Evolutionary conservation across 2,329 filamentous ascomycete genomes (phyloP).

Genomic region (Leptographium wingfieldii): DNA sequence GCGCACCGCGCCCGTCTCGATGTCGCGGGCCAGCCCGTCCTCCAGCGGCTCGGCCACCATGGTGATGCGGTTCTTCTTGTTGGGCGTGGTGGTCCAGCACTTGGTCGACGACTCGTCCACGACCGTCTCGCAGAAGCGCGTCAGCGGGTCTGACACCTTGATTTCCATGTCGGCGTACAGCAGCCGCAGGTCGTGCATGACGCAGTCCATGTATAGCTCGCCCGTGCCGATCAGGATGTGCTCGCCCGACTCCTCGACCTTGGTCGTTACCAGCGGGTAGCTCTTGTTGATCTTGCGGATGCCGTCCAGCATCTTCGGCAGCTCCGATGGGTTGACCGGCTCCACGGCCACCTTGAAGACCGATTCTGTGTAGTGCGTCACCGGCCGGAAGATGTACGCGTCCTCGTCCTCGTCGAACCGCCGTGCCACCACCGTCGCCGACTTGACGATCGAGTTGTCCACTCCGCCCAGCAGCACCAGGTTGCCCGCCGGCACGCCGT

Average conservation of each 20-base stretch:
- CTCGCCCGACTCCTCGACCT: slow-evolving; percentile 95
- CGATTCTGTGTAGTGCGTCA: slow-evolving; percentile 91
- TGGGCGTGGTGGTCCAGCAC: slow-evolving; percentile 93
- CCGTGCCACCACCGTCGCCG: slow-evolving; percentile 74
- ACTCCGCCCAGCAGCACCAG: slow-evolving; percentile 85
- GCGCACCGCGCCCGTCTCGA: slow-evolving; percentile 78
- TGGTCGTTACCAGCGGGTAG: slow-evolving; percentile 89
- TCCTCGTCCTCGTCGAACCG: slow-evolving; percentile 79
- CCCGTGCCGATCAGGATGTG: slow-evolving; percentile 91
- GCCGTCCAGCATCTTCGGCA: slow-evolving; percentile 97
- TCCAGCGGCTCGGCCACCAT: slow-evolving; percentile 97
- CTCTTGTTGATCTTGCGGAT: slow-evolving; percentile 96
- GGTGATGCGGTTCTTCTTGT: slow-evolving; percentile 99
- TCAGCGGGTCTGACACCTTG: slow-evolving; percentile 96
- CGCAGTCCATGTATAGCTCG: slow-evolving; percentile 99
- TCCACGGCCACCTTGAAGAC: slow-evolving; percentile 97
- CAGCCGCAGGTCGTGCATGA: slow-evolving; percentile 81
- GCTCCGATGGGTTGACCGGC: slow-evolving; percentile 92
- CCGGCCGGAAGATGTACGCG: slow-evolving; percentile 86
- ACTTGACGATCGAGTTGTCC: slow-evolving; percentile 97
- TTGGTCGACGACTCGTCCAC: slow-evolving; percentile 96
- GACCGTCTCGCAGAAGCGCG: slow-evolving; percentile 93
- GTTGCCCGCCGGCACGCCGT: slow-evolving; percentile 87
- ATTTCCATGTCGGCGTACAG: slow-evolving; percentile 99
- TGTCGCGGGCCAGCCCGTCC: slow-evolving; percentile 87